Conservation (phyloP, 2,329 filamentous ascomycete genomes). For the Colletotrichum paranaense region DNA sequence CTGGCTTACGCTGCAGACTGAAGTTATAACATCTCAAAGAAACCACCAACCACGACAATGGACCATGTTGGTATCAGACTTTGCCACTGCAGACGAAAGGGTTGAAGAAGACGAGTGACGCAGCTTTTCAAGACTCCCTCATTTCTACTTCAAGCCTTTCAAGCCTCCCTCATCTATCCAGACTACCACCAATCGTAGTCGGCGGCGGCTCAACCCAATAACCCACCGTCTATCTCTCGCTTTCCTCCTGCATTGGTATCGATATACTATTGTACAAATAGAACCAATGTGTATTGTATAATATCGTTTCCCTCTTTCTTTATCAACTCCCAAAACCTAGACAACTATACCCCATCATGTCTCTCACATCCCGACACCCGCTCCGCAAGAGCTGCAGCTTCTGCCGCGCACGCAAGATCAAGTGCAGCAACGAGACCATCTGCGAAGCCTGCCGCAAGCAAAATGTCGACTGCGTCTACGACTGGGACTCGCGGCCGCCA, state of each 20-base stretch:
- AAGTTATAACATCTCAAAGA: neutral
- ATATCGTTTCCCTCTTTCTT: neutral
- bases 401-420: conserved; percentile 52
- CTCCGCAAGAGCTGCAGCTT: conserved; percentile 49
- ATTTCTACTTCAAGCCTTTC: neutral
- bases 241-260: neutral
- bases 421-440: conserved; percentile 51
- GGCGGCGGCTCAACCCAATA: neutral
- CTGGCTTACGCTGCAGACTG: neutral
- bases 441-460: conserved; percentile 50
- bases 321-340: neutral
- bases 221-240: neutral
- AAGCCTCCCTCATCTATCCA: neutral
- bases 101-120: neutral
- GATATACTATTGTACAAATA: neutral
- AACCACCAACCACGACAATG: neutral
- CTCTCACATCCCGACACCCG: conserved; percentile 42
- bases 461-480: conserved; percentile 51
- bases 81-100: neutral
- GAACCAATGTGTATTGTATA: neutral
- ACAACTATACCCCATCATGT: neutral
- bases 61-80: neutral
- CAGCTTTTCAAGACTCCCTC: neutral
- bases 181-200: neutral
- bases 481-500: conserved; percentile 47